These are phyloP conservation scores for Cardamine chenopodiifolia DNA, from an alignment of 345 rosid genomes.

Conservation along the genomic window DNA sequence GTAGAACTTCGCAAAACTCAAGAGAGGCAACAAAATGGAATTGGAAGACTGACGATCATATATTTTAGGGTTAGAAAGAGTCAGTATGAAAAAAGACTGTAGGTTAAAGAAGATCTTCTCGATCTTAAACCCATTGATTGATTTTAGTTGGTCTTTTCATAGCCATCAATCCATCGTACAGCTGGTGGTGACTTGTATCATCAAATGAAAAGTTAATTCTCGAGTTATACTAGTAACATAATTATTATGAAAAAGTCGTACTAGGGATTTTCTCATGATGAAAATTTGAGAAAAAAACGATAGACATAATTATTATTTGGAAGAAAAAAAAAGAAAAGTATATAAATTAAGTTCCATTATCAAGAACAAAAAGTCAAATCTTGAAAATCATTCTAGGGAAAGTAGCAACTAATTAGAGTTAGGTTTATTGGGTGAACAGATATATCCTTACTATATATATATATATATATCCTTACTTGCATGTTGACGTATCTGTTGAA, in stretches of 20 bases:
- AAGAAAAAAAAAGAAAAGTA: not conserved
- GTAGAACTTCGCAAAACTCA: constrained; percentile 33
- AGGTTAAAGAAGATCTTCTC: constrained; percentile 44
- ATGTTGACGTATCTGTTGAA: constrained; percentile 99
- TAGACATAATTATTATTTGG: not conserved
- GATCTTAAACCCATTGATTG: constrained; percentile 36
- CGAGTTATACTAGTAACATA: constrained; percentile 2
- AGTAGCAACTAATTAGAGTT: constrained; percentile 6
- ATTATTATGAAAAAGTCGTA: constrained; percentile 16
- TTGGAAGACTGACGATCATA: constrained; percentile 32
- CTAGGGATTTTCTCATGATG: constrained; percentile 29
- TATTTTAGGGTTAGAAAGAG: constrained; percentile 38
- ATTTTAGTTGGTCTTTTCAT: constrained; percentile 38
- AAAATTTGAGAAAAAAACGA: not conserved
- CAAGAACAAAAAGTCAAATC: constrained; percentile 29
- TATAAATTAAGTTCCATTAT: constrained; percentile 5
- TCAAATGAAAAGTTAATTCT: constrained; percentile 37
- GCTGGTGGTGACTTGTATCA: constrained; percentile 41
- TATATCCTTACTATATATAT: no score
- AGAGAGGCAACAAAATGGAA: constrained; percentile 30
- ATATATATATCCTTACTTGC: constrained; percentile 61
- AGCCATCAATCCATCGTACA: constrained; percentile 37
- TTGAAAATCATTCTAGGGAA: constrained; percentile 27
- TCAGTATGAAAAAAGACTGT: constrained; percentile 32
- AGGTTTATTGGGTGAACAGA: constrained; percentile 23